Evolutionary conservation across 1,284 basidiomycete genomes (phyloP).

Genomic region (Cutaneotrichosporon sp.): DNA sequence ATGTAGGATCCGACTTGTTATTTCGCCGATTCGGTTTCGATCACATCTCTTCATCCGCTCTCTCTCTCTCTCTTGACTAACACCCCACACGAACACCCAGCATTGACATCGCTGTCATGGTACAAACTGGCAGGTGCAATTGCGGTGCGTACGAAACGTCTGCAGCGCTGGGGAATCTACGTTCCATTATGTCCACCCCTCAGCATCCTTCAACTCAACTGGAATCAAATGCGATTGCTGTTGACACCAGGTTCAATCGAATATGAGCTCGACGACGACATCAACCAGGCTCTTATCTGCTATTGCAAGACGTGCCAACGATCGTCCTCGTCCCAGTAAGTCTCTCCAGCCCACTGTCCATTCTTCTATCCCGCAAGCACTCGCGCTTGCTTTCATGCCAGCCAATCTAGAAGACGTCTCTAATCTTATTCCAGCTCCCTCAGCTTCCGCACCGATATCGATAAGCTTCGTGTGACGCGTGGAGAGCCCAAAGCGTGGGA

Average conservation of each 20-base stretch:
- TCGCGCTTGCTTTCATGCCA: too few relatives aligned
- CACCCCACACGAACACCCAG: too few relatives aligned
- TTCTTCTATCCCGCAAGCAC: too few relatives aligned
- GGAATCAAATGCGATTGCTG: too few relatives aligned
- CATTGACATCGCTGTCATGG: neutral
- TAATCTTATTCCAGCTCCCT: conserved; percentile 2
- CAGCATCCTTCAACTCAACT: neutral
- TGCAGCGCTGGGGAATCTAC: too few relatives aligned
- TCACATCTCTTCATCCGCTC: too few relatives aligned
- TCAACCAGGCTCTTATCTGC: conserved; percentile 14
- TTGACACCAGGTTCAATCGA: conserved; percentile 5
- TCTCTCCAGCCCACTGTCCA: neutral
- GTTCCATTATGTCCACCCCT: too few relatives aligned
- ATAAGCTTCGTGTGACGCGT: conserved; percentile 10
- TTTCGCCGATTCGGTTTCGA: too few relatives aligned
- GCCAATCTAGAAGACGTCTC: too few relatives aligned
- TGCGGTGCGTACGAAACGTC: neutral
- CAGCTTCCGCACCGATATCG: conserved; percentile 8
- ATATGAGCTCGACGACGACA: conserved; percentile 15
- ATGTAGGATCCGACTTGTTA: too few relatives aligned
- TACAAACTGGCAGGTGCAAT: neutral
- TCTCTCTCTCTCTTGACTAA: too few relatives aligned
- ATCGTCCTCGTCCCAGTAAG: conserved; percentile 6
- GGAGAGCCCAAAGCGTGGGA: conserved; percentile 10
- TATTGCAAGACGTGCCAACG: conserved; percentile 17